phyloP scores from a whole-genome alignment of 2,329 filamentous ascomycete genomes.

The Macrophomina pseudophaseolina region DNA sequence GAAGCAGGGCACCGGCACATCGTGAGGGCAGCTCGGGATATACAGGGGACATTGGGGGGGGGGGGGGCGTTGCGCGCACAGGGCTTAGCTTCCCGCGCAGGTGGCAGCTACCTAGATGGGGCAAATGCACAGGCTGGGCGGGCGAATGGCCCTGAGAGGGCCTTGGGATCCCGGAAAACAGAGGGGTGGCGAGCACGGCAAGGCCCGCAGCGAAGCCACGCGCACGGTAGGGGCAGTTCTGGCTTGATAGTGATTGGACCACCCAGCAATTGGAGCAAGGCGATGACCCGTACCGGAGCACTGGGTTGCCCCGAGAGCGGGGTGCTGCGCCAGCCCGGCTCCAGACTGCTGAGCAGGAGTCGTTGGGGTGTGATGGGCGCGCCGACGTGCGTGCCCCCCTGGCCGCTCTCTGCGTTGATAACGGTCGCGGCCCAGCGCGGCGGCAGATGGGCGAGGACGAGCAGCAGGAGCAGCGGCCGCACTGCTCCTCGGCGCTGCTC shows the following conservation, averaged over 20 bases:
- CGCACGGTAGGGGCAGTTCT: slow-evolving; percentile 21
- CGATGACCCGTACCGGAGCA: slow-evolving; percentile 24
- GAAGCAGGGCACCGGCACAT: not conserved
- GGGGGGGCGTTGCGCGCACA: slow-evolving; percentile 2
- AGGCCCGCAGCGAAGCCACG: slow-evolving; percentile 25
- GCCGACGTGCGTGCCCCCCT: slow-evolving; percentile 11
- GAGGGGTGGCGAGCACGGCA: slow-evolving; percentile 19
- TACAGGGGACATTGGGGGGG: not conserved
- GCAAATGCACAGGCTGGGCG: slow-evolving; percentile 7
- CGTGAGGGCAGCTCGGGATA: slow-evolving; percentile 2
- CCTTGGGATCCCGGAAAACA: slow-evolving; percentile 5
- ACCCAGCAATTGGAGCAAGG: slow-evolving; percentile 19
- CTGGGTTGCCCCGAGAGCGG: slow-evolving; percentile 21
- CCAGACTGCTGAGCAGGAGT: not conserved
- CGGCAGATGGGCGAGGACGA: not conserved
- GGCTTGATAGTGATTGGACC: slow-evolving; percentile 4
- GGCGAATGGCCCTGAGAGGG: slow-evolving; percentile 7
- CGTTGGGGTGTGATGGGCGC: slow-evolving; percentile 17
- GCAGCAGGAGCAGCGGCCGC: not conserved
- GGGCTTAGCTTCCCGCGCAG: slow-evolving; percentile 17
- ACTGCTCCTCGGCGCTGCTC: not conserved
- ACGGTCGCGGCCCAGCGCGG: not conserved
- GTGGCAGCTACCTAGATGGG: not conserved
- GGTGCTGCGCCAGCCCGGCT: slow-evolving; percentile 13
- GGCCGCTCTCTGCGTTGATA: slow-evolving; percentile 9